phyloP scores from a whole-genome alignment of 768 basidiomycete genomes.

The Phanerochaete sordida region DNA sequence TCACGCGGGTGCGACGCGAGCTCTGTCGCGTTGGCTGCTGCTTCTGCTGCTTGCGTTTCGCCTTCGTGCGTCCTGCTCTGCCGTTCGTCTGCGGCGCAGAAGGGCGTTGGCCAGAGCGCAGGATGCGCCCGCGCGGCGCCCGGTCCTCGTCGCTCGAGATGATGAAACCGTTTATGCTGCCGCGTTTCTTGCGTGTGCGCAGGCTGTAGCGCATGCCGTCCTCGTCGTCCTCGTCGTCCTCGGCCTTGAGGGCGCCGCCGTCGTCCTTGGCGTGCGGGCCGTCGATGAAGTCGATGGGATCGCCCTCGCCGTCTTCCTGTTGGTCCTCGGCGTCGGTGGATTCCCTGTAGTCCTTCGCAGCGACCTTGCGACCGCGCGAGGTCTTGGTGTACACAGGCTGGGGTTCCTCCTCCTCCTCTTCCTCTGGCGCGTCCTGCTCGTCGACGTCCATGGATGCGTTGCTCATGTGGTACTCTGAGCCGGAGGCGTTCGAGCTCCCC shows the following conservation, averaged over 20 bases:
- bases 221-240: constrained; percentile 20
- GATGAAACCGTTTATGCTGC: constrained; percentile 35
- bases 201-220: constrained; percentile 18
- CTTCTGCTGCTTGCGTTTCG: constrained; percentile 19
- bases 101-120: constrained; percentile 34
- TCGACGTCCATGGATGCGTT: constrained; percentile 30
- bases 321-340: constrained; percentile 23
- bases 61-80: constrained; percentile 20
- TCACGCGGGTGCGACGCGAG: constrained; percentile 22
- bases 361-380: constrained; percentile 26
- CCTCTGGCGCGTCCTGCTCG: constrained; percentile 13
- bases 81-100: constrained; percentile 18
- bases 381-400: constrained; percentile 12
- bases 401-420: constrained; percentile 18
- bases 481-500: constrained; percentile 24
- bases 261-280: constrained; percentile 14
- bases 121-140: constrained; percentile 29
- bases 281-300: constrained; percentile 3
- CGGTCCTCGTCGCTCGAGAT: constrained; percentile 43
- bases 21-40: neutral
- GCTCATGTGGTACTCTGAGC: constrained; percentile 33
- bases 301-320: constrained; percentile 7
- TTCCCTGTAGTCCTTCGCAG: constrained; percentile 27
- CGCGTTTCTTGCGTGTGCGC: constrained; percentile 14
- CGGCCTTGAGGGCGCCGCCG: neutral